Evolutionary conservation across 495 filamentous ascomycete genomes (phyloP), one percentile per base, ranked within the genome.

Genomic region (Aspergillus haitiensis): DNA sequence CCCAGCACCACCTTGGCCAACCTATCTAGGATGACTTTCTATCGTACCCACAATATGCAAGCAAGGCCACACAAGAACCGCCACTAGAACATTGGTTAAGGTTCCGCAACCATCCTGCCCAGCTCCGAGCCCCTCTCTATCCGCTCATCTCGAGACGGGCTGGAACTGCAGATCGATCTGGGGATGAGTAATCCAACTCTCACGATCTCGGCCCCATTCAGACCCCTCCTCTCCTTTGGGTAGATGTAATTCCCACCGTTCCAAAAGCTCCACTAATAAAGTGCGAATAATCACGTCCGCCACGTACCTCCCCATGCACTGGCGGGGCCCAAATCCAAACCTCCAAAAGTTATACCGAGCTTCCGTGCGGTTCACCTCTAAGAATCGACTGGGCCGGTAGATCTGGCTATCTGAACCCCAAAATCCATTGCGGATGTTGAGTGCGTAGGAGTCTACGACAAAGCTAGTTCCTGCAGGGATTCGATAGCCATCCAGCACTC

Each of bases 401-500:
- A 44, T 51, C 5, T 18, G 9, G 33, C 58, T 32, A 37, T 73
- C 66, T 5, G 37, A 6, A 3, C 70, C 75, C 78, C 76, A 81
- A 49, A 65, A 73, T 0, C 58, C 50, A 56, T 78, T 65, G 7
- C 57, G 47, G 13, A 75, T 55, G 59, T 80, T 79, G 12, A 80
- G 47, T 1, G 70, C 72, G 52, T 72, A 61, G 0, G 73, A 34
- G 57, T 80, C 78, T 8, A 79, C 68, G 21, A 78, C 56, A 42
- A 76, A 64, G 31, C 64, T 64, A 1, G 72, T 75, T n/a, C 60
- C 61, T 1, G 58, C 67, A 7, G 69, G 72, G 11, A 74, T 58
- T 0, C 52, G 13, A 48, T 63, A 74, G 2, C 66, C 70, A 27
- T 46, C 64, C 2, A 74, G 49, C 3, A 67, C 32, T 7, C 71